Conservation (phyloP, 2,329 filamentous ascomycete species). For the Penicillium sp. region DNA sequence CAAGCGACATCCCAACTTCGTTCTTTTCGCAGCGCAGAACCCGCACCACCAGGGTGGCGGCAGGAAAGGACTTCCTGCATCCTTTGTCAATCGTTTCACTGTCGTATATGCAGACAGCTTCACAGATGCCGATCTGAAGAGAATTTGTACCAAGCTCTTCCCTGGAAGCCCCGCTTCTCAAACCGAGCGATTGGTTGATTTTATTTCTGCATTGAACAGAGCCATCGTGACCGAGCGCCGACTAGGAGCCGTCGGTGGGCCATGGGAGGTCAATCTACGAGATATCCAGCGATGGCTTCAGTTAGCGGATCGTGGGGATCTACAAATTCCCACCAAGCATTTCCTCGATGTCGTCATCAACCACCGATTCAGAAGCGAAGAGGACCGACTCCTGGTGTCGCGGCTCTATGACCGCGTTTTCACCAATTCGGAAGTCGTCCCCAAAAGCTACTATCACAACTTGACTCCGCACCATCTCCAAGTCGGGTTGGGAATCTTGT, state of each 20-base stretch:
- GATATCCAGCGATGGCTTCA: constrained; percentile 88
- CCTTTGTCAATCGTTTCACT: constrained; percentile 97
- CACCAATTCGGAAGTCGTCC: constrained; percentile 49
- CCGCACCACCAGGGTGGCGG: constrained; percentile 97
- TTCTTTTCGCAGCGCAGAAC: constrained; percentile 96
- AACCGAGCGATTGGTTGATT: constrained; percentile 71
- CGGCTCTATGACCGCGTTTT: constrained; percentile 71
- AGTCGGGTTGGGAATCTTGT: constrained; percentile 75
- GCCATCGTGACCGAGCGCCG: constrained; percentile 63
- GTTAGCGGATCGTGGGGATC: constrained; percentile 65
- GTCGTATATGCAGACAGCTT: constrained; percentile 97
- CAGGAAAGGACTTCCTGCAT: constrained; percentile 89
- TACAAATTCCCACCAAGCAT: constrained; percentile 68
- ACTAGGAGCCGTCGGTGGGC: constrained; percentile 66
- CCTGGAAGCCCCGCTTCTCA: constrained; percentile 63
- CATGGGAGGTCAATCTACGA: constrained; percentile 95
- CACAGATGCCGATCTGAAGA: constrained; percentile 74
- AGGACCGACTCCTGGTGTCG: constrained; percentile 69
- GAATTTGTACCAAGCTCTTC: constrained; percentile 81
- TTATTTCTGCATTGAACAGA: constrained; percentile 79
- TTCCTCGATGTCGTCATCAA: constrained; percentile 81
- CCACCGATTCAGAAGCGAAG: constrained; percentile 79
- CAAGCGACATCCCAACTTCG: constrained; percentile 83
- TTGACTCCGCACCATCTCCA: constrained; percentile 70
- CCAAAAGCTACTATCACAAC: constrained; percentile 70